Percentiles rank a stretch among this genome's conserved stretches.
Evolutionary conservation across 306 rosid species (phyloP).

Genomic region (Vachellia collinsii): DNA sequence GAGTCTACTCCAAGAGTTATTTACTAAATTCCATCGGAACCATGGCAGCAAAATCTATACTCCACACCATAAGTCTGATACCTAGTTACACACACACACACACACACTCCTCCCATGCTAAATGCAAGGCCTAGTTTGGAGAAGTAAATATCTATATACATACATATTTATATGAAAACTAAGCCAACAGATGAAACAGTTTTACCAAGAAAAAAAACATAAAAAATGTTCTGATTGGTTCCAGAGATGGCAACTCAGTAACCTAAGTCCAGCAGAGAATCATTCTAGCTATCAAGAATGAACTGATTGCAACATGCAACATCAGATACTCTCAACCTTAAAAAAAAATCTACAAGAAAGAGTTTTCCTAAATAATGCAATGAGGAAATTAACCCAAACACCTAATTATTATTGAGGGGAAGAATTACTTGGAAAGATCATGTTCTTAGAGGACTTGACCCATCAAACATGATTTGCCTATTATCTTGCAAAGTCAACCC

Average conservation of each 20-base stretch:
- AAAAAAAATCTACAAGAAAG: too few relatives aligned
- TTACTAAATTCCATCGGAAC: conserved; percentile 23
- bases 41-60: conserved; percentile 16
- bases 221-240: conserved; percentile 13
- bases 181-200: not conserved
- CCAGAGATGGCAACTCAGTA: not conserved
- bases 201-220: conserved; percentile 5
- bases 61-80: not conserved
- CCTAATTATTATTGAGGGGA: too few relatives aligned
- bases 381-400: too few relatives aligned
- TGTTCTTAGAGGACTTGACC: too few relatives aligned
- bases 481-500: too few relatives aligned
- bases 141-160: too few relatives aligned
- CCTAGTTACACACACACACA: not conserved
- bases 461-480: too few relatives aligned
- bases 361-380: too few relatives aligned
- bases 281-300: not conserved
- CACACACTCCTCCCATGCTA: too few relatives aligned
- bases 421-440: too few relatives aligned
- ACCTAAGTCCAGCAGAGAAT: not conserved
- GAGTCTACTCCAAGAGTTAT: conserved; percentile 17
- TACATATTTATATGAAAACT: not conserved
- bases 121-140: too few relatives aligned
- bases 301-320: not conserved
- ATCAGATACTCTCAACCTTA: not conserved